Base-by-base conservation (phyloP, 169 alveolate genomes). In the Plasmodium adleri region DNA sequence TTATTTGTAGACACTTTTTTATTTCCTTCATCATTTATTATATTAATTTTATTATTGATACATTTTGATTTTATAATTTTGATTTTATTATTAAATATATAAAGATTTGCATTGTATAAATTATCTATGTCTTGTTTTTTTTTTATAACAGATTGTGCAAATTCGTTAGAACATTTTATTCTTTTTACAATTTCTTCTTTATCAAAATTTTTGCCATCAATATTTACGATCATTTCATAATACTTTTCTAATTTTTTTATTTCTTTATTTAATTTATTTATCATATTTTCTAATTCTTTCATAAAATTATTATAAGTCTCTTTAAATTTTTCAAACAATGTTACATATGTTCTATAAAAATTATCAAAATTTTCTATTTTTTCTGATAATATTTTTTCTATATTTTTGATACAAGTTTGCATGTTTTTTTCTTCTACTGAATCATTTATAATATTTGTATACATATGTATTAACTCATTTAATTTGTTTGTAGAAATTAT, bases 1-100 rank as follows among this genome's bases (percentile, higher is more conserved):
- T 60, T 78, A 32, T 54, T 68, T 45, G 78, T 2, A 20, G 74
- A 17, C n/a, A 54, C 9, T 8, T 68, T 56, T 10, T 26, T 15
- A 2, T 39, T 13, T 32, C 20, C n/a, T 78, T 20, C 62, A 20
- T 45, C 15, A 39, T 39, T 39, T 20, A n/a, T 54, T 6, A 10
- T 43, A 3, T 7, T 3, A 22, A 22, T 26, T 26, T 39, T 62
- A 22, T 60, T 74, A 39, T 39, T 39, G 47, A 9, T 39, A 28
- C 56, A 49, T 52, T 39, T 72, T 20, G 50, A 32, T n/a, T 50
- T 17, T 15, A 59, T 22, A 60, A 32, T 63, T 59, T 56, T 45
- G 7, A 78, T 66, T 66, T 78, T 78, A 47, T 78, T 78, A 12
- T 64, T 59, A 78, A 78, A 78, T 13, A 78, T 78, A 24, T 78